These are phyloP conservation scores for Diddensiella santjacobensis DNA, from an alignment of 805 yeast genomes.

Conservation along the genomic window DNA sequence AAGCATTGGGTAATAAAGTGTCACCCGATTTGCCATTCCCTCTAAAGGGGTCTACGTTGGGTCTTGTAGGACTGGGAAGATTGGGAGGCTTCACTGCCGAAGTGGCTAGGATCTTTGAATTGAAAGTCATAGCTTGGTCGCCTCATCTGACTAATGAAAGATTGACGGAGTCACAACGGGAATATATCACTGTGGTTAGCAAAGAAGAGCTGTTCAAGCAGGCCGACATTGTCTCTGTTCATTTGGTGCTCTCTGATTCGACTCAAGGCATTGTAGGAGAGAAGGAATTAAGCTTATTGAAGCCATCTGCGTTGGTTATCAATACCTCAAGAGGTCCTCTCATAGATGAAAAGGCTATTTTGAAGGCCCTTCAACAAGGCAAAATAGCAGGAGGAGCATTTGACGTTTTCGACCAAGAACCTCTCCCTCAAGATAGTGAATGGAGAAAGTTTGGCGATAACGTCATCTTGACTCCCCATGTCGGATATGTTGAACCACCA, in stretches of 20 bases:
- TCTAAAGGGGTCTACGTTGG: no score
- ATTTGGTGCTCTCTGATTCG: conserved; percentile 17
- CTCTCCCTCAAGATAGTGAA: conserved; percentile 20
- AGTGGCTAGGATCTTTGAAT: no score
- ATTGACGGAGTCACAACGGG: no score
- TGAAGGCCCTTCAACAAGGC: conserved; percentile 15
- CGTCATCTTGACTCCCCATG: conserved; percentile 24
- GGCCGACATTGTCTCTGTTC: conserved; percentile 22
- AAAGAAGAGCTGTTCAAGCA: conserved; percentile 18
- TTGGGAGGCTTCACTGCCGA: no score
- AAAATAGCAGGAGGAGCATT: conserved; percentile 24
- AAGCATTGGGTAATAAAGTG: no score
- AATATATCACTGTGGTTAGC: conserved; percentile 13
- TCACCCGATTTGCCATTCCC: no score
- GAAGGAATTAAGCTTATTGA: conserved; percentile 20
- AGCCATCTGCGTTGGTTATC: conserved; percentile 21
- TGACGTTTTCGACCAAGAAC: conserved; percentile 24
- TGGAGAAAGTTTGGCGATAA: conserved; percentile 17
- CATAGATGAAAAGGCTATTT: conserved; percentile 21
- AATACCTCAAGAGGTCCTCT: conserved; percentile 26
- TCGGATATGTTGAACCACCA: conserved; percentile 19
- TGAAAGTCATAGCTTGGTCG: no score
- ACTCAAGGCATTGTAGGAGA: conserved; percentile 17
- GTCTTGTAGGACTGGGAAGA: no score
- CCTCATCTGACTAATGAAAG: no score